Percentiles rank a stretch among this genome's conserved stretches.
Evolutionary conservation across 768 basidiomycete species (phyloP).

Genomic region (Trametes cubensis): DNA sequence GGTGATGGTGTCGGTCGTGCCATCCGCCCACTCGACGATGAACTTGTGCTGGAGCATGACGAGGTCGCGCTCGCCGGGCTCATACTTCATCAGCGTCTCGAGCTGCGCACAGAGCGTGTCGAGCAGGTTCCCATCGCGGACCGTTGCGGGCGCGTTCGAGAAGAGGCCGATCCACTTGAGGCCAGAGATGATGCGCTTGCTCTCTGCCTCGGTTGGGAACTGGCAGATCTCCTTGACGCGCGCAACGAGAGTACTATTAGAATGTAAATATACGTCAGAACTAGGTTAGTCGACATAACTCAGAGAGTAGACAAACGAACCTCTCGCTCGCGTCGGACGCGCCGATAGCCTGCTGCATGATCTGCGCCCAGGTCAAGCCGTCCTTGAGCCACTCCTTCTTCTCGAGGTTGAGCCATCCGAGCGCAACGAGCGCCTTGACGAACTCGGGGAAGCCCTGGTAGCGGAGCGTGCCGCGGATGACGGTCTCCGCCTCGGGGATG

Average conservation of each 20-base stretch:
- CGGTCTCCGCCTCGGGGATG: slow-evolving; percentile 92
- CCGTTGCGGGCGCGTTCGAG: slow-evolving; percentile 62
- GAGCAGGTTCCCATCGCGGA: slow-evolving; percentile 76
- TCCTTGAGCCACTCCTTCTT: slow-evolving; percentile 78
- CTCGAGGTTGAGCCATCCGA: slow-evolving; percentile 82
- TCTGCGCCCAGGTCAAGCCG: slow-evolving; percentile 80
- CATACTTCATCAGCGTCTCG: slow-evolving; percentile 92
- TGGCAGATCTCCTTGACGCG: slow-evolving; percentile 69
- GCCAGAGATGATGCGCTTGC: slow-evolving; percentile 81
- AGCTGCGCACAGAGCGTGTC: slow-evolving; percentile 92
- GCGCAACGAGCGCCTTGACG: slow-evolving; percentile 80
- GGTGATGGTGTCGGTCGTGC: slow-evolving; percentile 78
- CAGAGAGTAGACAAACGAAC: slow-evolving; percentile 45
- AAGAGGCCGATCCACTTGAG: slow-evolving; percentile 94
- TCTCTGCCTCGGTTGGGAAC: slow-evolving; percentile 74
- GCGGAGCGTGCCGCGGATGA: slow-evolving; percentile 90
- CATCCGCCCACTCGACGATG: slow-evolving; percentile 86
- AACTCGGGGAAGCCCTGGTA: slow-evolving; percentile 98
- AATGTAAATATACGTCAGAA: neutral
- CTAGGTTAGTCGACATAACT: neutral
- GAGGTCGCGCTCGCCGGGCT: slow-evolving; percentile 87
- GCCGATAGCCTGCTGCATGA: slow-evolving; percentile 73
- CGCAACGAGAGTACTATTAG: slow-evolving; percentile 65
- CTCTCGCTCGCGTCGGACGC: slow-evolving; percentile 70
- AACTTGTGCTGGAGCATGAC: slow-evolving; percentile 99